Evolutionary conservation across 2,329 filamentous ascomycete species (phyloP).

Genomic region (Fusarium robinianum): DNA sequence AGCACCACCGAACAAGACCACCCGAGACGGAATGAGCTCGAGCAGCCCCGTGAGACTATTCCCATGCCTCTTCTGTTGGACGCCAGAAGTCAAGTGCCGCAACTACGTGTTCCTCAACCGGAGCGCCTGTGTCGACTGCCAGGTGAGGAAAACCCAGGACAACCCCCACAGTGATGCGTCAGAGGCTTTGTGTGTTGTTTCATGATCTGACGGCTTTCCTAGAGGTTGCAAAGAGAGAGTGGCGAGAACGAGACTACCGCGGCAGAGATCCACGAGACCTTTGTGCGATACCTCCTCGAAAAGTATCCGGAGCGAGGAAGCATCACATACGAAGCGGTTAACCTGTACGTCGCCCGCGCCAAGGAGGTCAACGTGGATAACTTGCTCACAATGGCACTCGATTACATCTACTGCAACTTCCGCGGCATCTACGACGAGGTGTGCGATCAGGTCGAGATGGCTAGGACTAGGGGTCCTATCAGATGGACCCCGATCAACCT

Average conservation of each 20-base stretch:
- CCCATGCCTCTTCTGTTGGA: conserved; percentile 30
- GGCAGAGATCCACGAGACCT: conserved; percentile 29
- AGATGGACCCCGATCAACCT: conserved; percentile 28
- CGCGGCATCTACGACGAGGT: conserved; percentile 23
- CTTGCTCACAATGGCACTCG: conserved; percentile 25
- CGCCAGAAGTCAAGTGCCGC: conserved; percentile 32
- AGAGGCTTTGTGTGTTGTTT: conserved; percentile 1
- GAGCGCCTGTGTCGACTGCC: conserved; percentile 32
- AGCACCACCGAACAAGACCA: no score
- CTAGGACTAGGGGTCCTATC: conserved; percentile 23
- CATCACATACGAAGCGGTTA: conserved; percentile 31
- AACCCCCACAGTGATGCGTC: neutral
- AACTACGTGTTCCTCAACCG: conserved; percentile 34
- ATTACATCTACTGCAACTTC: conserved; percentile 33
- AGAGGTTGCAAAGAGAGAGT: conserved; percentile 20
- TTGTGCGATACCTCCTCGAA: conserved; percentile 35
- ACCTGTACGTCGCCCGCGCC: conserved; percentile 25
- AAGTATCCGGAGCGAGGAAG: conserved; percentile 29
- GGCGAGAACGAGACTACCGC: conserved; percentile 21
- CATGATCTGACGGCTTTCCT: conserved; percentile 4
- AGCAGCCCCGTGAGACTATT: conserved; percentile 27
- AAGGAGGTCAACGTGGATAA: conserved; percentile 29
- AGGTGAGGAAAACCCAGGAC: conserved; percentile 18
- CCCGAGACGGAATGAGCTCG: conserved; percentile 20
- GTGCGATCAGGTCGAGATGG: conserved; percentile 28